Evolutionary conservation across 108 stramenopile genomes (phyloP).

Genomic region (Discostella pseudostelligera): DNA sequence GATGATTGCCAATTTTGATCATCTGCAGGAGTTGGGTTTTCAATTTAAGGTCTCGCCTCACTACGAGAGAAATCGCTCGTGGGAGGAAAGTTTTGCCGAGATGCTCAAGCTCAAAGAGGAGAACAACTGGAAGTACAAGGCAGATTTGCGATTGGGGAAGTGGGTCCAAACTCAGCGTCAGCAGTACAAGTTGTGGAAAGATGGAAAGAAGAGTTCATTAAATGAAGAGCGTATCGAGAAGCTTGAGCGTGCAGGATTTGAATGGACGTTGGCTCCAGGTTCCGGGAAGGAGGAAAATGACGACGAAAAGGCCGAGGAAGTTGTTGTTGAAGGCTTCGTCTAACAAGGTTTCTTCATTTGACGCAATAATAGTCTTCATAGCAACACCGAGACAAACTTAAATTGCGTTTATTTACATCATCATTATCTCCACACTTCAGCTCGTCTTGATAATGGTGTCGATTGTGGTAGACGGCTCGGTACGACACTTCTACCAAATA

Average conservation of each 20-base stretch:
- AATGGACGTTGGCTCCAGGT: slow-evolving; percentile 2
- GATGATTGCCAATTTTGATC: slow-evolving; percentile 11
- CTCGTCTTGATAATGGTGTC: too few species aligned
- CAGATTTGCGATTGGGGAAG: slow-evolving; percentile 62
- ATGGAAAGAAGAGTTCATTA: slow-evolving; percentile 10
- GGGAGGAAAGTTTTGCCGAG: slow-evolving; percentile 47
- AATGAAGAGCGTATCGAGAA: slow-evolving; percentile 10
- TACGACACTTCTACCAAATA: too few species aligned
- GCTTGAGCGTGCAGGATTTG: slow-evolving; percentile 8
- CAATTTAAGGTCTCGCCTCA: slow-evolving; percentile 8
- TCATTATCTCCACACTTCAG: too few species aligned
- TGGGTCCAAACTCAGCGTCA: slow-evolving; percentile 67
- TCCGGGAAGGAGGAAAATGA: slow-evolving; percentile 5
- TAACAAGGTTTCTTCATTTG: neutral
- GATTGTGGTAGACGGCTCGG: too few species aligned
- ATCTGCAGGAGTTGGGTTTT: slow-evolving; percentile 17
- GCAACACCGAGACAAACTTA: too few species aligned
- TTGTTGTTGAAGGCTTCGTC: neutral
- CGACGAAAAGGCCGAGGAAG: neutral
- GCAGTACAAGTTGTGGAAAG: slow-evolving; percentile 31
- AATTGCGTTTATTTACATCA: too few species aligned
- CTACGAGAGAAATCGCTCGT: slow-evolving; percentile 21
- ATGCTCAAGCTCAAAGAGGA: slow-evolving; percentile 43
- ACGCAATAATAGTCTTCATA: too few species aligned
- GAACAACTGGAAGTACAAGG: slow-evolving; percentile 51